Evolutionary conservation across 805 yeast genomes (phyloP).

Genomic region (Zygosaccharomyces rouxii): DNA sequence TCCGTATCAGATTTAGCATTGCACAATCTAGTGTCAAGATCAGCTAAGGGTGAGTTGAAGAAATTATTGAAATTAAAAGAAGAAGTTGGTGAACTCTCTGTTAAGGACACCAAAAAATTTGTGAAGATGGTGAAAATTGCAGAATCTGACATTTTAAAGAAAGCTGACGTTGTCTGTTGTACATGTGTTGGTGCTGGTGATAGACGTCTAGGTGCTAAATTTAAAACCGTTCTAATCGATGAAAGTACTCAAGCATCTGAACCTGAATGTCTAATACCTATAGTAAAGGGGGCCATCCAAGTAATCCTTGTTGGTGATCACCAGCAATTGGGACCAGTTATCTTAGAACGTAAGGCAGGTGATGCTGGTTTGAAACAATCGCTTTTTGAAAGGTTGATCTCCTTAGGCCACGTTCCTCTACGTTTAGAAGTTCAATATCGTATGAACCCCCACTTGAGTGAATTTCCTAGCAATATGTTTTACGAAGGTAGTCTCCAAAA

Average conservation of each 20-base stretch:
- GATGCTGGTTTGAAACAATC: conserved; percentile 86
- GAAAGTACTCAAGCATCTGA: conserved; percentile 94
- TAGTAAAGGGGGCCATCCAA: conserved; percentile 85
- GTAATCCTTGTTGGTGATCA: conserved; percentile 92
- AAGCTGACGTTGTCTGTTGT: conserved; percentile 77
- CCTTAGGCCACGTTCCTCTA: conserved; percentile 78
- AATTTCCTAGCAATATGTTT: conserved; percentile 85
- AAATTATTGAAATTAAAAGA: conserved; percentile 55
- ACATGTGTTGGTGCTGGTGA: conserved; percentile 95
- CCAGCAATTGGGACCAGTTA: conserved; percentile 91
- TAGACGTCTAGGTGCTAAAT: conserved; percentile 52
- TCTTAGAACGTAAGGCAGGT: conserved; percentile 72
- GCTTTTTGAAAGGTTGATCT: conserved; percentile 77
- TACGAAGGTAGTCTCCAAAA: conserved; percentile 90
- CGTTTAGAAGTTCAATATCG: conserved; percentile 90
- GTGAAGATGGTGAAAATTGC: conserved; percentile 40
- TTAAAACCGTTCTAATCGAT: conserved; percentile 80
- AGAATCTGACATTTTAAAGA: conserved; percentile 48
- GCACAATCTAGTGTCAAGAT: conserved; percentile 45
- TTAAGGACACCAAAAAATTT: conserved; percentile 46
- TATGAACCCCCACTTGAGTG: conserved; percentile 86
- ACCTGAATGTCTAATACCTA: conserved; percentile 86
- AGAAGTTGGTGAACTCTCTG: conserved; percentile 65
- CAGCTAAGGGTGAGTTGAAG: conserved; percentile 53
- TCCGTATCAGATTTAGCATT: conserved; percentile 55